Percentiles rank a stretch among this genome's conserved stretches.
phyloP scores from a whole-genome alignment of 2,329 filamentous ascomycete species.

The Colletotrichum orchidophilum region DNA sequence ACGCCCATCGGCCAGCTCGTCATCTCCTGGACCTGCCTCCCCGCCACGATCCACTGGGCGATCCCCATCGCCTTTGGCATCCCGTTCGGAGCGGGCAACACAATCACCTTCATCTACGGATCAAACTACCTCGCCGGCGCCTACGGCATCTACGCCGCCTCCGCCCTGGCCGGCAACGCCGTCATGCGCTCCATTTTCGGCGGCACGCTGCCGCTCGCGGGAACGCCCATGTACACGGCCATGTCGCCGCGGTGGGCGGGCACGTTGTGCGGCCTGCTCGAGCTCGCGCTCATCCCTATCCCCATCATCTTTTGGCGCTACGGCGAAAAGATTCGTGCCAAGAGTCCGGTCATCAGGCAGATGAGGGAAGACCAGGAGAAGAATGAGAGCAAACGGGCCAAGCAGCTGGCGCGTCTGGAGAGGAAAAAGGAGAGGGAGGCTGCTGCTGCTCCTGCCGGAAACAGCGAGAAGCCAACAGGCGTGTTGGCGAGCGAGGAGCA shows the following conservation, averaged over 20 bases:
- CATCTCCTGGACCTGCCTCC: slow-evolving; percentile 89
- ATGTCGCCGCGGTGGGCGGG: slow-evolving; percentile 83
- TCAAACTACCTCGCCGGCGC: slow-evolving; percentile 82
- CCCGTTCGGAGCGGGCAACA: slow-evolving; percentile 82
- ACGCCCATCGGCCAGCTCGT: slow-evolving; percentile 83
- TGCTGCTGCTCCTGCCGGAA: neutral
- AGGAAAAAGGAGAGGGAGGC: slow-evolving; percentile 36
- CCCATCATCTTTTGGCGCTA: slow-evolving; percentile 80
- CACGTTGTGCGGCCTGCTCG: slow-evolving; percentile 77
- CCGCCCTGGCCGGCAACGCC: slow-evolving; percentile 81
- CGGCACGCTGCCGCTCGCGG: slow-evolving; percentile 81
- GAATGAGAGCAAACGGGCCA: slow-evolving; percentile 44
- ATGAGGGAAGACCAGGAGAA: slow-evolving; percentile 56
- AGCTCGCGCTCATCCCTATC: slow-evolving; percentile 80
- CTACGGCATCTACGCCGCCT: slow-evolving; percentile 82
- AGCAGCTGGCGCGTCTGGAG: slow-evolving; percentile 39
- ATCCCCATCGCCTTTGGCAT: slow-evolving; percentile 80
- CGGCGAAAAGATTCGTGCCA: slow-evolving; percentile 61
- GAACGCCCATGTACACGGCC: slow-evolving; percentile 73
- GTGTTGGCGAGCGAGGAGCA: slow-evolving; percentile 9
- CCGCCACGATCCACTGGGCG: slow-evolving; percentile 82
- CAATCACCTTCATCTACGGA: slow-evolving; percentile 82
- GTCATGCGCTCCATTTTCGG: slow-evolving; percentile 78
- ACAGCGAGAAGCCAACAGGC: slow-evolving; percentile 11
- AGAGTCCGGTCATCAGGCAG: slow-evolving; percentile 57